These are phyloP conservation scores for Penicillium bovifimosum DNA, from an alignment of 495 filamentous ascomycete genomes.

Conservation along the genomic window DNA sequence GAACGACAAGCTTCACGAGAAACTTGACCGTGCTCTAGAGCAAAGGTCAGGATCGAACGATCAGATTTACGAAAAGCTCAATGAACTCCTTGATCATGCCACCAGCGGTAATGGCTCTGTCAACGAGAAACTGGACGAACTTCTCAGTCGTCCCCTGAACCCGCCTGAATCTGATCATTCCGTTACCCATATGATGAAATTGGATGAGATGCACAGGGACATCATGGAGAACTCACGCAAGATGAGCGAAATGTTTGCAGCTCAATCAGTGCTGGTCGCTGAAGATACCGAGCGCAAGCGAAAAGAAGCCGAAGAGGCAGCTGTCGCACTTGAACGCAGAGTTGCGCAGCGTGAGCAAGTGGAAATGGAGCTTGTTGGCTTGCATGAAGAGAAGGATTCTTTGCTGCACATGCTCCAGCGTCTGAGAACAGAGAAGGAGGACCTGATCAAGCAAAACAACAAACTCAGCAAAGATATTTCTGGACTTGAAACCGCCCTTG, in stretches of 20 bases:
- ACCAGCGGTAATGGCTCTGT: slow-evolving; percentile 55
- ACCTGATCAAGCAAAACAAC: slow-evolving; percentile 64
- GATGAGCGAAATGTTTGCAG: slow-evolving; percentile 77
- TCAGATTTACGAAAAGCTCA: slow-evolving; percentile 40
- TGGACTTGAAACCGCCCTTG: slow-evolving; percentile 79
- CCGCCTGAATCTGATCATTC: slow-evolving; percentile 36
- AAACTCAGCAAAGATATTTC: slow-evolving; percentile 78
- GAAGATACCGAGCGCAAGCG: slow-evolving; percentile 77
- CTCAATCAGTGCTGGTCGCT: slow-evolving; percentile 70
- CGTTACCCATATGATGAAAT: slow-evolving; percentile 61
- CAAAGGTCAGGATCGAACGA: slow-evolving; percentile 49
- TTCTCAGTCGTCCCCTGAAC: slow-evolving; percentile 26
- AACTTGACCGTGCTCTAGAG: slow-evolving; percentile 55
- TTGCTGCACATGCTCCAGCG: slow-evolving; percentile 52
- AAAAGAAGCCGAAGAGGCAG: slow-evolving; percentile 75
- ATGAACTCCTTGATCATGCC: slow-evolving; percentile 60
- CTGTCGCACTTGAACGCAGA: slow-evolving; percentile 70
- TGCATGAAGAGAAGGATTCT: slow-evolving; percentile 61
- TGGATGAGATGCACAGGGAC: slow-evolving; percentile 85
- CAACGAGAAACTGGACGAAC: slow-evolving; percentile 58
- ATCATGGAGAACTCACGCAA: slow-evolving; percentile 81
- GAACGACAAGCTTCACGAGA: slow-evolving; percentile 37
- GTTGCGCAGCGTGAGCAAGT: slow-evolving; percentile 73
- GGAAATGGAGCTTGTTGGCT: slow-evolving; percentile 60
- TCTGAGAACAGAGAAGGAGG: slow-evolving; percentile 65